Percentiles rank a stretch among this genome's conserved stretches.
Evolutionary conservation across 225 moss, liverwort and hornwort genomes (phyloP).

Genomic region (Neckera pumila): DNA sequence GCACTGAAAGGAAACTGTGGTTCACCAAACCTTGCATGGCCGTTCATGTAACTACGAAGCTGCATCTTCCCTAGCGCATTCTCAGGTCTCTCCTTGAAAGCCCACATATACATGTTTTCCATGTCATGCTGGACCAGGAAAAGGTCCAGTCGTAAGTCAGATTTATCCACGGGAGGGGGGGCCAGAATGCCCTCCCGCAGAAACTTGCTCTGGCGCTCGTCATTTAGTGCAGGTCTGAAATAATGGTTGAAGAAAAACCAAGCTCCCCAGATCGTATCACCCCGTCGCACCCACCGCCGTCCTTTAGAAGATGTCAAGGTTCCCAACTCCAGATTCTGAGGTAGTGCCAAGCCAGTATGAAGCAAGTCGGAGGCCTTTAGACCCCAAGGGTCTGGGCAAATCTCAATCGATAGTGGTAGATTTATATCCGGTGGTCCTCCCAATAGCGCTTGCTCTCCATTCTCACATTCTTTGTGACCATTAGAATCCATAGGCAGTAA

Average conservation of each 20-base stretch:
- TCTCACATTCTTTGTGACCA: slow-evolving; percentile 42
- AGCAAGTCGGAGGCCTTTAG: slow-evolving; percentile 42
- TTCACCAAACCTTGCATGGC: slow-evolving; percentile 76
- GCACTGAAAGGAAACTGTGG: slow-evolving; percentile 82
- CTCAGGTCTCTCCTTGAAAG: slow-evolving; percentile 79
- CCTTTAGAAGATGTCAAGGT: slow-evolving; percentile 58
- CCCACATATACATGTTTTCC: slow-evolving; percentile 96
- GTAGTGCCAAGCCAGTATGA: slow-evolving; percentile 22
- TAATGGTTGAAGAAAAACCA: slow-evolving; percentile 88
- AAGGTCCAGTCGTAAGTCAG: slow-evolving; percentile 67
- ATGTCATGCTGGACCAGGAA: slow-evolving; percentile 87
- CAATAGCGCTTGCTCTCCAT: slow-evolving; percentile 37
- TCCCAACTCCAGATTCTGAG: slow-evolving; percentile 52
- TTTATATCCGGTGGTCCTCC: slow-evolving; percentile 79
- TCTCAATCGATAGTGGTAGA: slow-evolving; percentile 61
- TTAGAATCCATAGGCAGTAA: slow-evolving; percentile 73
- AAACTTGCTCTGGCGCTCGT: slow-evolving; percentile 53
- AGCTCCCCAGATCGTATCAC: slow-evolving; percentile 83
- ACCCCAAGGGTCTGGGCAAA: slow-evolving; percentile 46
- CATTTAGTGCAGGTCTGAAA: slow-evolving; percentile 64
- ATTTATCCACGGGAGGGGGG: slow-evolving; percentile 42
- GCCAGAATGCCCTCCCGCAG: slow-evolving; percentile 34
- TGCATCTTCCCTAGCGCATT: slow-evolving; percentile 88
- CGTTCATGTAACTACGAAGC: slow-evolving; percentile 84
- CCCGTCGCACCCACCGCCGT: slow-evolving; percentile 66